Base-by-base conservation (phyloP, 2,329 filamentous ascomycete species). In the Ceratocystis huliohia region DNA sequence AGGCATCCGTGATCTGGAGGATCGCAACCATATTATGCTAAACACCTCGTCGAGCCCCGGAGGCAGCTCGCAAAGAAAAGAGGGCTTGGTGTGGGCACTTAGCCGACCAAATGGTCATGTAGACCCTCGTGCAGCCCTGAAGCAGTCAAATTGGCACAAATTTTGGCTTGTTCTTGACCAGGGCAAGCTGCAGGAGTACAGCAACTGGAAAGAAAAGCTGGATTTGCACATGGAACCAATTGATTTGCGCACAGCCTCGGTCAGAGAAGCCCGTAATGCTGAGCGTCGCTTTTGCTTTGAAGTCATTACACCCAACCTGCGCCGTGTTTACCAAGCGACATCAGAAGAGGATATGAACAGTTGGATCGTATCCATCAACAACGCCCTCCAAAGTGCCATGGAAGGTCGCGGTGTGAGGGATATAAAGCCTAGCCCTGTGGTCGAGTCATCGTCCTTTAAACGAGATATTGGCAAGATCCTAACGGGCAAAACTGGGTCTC, bases 111-210 rank as follows among this genome's bases (percentile, higher is more conserved):
- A 92, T 20, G 93, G 91, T 67, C 94, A 99, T 74, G 92, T 94
- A 33, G 95, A 99, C 74, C 94, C 94, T 8, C 91, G 94, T 71
- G 66, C 69, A 6, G 92, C 91, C 20, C 80, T 99, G 71, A 97
- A 96, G 73, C 96, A 97, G 74, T 91, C 96, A 76, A 92, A 91
- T 63, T 99, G 94, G 94, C 94, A 99, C 76, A 99, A 99, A 89
- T 99, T 97, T 76, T 99, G 94, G 94, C 95, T 99, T 70, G 94
- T 99, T 1, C 81, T 99, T 57, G 95, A 97, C 74, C 92, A 96
- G 75, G 94, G 94, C 28, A 96, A 94, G 74, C 81, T 99, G 17
- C 96, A 93, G 1, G 94, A 99, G 74, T 99, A 99, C 76, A 96
- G 92, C 74, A 97, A 99, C 75, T 99, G 94, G 94, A 99, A 99